Evolutionary conservation across 768 basidiomycete species (phyloP).

Genomic region (Suillus variegatus): DNA sequence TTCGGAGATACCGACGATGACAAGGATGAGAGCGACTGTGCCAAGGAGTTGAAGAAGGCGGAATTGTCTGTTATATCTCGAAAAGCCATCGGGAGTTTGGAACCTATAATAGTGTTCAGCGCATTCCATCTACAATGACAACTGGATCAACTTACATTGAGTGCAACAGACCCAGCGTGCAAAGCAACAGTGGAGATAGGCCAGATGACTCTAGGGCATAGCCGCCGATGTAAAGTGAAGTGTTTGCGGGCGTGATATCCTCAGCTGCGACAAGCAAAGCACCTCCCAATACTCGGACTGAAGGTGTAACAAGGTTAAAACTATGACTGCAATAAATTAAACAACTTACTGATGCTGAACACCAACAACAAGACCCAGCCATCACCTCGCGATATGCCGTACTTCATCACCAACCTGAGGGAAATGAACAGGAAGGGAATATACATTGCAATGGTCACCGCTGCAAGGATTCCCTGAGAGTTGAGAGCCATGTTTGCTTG

Average conservation of each 20-base stretch:
- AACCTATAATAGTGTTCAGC: conserved; percentile 24
- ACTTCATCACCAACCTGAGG: conserved; percentile 46
- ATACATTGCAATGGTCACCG: conserved; percentile 61
- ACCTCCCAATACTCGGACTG: conserved; percentile 61
- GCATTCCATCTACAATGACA: not conserved
- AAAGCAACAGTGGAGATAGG: conserved; percentile 39
- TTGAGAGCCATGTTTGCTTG: conserved; percentile 35
- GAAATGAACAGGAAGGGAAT: conserved; percentile 52
- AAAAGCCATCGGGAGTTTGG: conserved; percentile 26
- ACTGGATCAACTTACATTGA: conserved; percentile 32
- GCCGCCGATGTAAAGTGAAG: conserved; percentile 52
- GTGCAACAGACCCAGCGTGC: conserved; percentile 37
- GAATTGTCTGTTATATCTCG: conserved; percentile 15
- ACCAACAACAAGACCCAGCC: conserved; percentile 71
- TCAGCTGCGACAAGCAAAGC: conserved; percentile 61
- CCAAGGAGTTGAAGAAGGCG: conserved; percentile 33
- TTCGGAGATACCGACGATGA: conserved; percentile 34
- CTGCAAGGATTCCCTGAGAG: conserved; percentile 52
- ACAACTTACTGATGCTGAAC: conserved; percentile 54
- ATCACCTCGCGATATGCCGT: conserved; percentile 58
- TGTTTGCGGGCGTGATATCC: conserved; percentile 36
- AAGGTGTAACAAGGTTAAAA: conserved; percentile 8
- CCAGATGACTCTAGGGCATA: conserved; percentile 44
- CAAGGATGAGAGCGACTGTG: conserved; percentile 30
- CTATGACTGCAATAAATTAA: not conserved